Evolutionary conservation across 257 asterid species (phyloP).

Genomic region (Cynanchum wilfordii): DNA sequence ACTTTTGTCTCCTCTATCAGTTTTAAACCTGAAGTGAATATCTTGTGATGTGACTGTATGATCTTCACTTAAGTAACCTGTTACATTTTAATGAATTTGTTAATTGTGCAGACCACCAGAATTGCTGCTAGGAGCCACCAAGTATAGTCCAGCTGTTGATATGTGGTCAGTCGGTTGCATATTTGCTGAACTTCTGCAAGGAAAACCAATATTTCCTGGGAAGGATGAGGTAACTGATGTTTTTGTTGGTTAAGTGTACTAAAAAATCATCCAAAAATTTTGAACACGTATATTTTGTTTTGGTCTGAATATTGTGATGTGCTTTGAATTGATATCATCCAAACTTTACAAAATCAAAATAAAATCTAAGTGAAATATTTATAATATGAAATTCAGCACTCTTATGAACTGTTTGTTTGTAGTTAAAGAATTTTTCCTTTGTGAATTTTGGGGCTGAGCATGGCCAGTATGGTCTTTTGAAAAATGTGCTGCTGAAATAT

Average conservation of each 20-base stretch:
- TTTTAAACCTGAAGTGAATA: not conserved
- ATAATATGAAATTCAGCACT: not conserved
- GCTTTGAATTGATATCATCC: constrained; percentile 10
- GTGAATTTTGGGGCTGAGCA: not conserved
- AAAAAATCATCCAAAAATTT: constrained; percentile 14
- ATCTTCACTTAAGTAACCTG: not conserved
- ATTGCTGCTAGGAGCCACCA: constrained; percentile 80
- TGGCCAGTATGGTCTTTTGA: not conserved
- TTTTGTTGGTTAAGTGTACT: constrained; percentile 28
- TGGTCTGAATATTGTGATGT: constrained; percentile 9
- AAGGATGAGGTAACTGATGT: constrained; percentile 73
- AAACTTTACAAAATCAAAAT: not conserved
- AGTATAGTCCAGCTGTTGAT: constrained; percentile 89
- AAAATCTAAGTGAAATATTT: not conserved
- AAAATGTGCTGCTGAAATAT: not conserved
- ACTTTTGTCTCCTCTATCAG: constrained; percentile 3
- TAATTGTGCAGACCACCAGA: constrained; percentile 69
- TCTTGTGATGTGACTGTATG: not conserved
- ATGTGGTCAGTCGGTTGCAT: constrained; percentile 98
- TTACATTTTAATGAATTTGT: constrained; percentile 8
- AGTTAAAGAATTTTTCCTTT: not conserved
- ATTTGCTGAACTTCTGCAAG: constrained; percentile 82
- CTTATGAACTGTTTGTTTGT: not conserved
- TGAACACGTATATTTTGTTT: constrained; percentile 11
- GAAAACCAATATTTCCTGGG: constrained; percentile 86